These are phyloP conservation scores for Acacia concinna DNA, from an alignment of 331 rosid genomes.

Conservation along the genomic window DNA sequence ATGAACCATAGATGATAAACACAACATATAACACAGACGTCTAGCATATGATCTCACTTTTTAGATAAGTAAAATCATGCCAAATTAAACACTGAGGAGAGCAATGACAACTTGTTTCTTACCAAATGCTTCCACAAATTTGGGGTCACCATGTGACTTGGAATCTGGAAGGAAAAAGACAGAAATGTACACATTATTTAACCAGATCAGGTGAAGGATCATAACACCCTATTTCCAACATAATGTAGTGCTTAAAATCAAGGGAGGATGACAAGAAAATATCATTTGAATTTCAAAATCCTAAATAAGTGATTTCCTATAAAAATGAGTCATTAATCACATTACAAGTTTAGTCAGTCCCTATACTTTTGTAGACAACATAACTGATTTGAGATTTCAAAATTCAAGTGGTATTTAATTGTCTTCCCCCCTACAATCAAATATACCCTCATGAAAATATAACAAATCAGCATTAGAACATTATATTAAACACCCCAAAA, in stretches of 20 bases:
- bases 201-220: neutral
- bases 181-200: constrained; percentile 28
- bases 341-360: no score
- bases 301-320: no score
- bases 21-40: constrained; percentile 1
- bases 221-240: neutral
- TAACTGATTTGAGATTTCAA: no score
- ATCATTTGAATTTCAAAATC: no score
- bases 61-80: constrained; percentile 14
- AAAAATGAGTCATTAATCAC: no score
- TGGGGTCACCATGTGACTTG: constrained; percentile 67
- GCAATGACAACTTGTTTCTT: constrained; percentile 41
- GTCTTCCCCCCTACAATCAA: no score
- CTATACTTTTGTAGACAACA: no score
- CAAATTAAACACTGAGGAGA: constrained; percentile 11
- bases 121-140: constrained; percentile 88
- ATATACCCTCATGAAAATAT: neutral
- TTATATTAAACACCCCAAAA: neutral
- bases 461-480: neutral
- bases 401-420: no score
- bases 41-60: neutral
- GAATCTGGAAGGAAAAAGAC: constrained; percentile 66
- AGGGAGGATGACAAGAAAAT: no score
- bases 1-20: neutral
- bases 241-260: neutral